phyloP scores from a whole-genome alignment of 108 stramenopile species.

The Cylindrotheca closterium region DNA sequence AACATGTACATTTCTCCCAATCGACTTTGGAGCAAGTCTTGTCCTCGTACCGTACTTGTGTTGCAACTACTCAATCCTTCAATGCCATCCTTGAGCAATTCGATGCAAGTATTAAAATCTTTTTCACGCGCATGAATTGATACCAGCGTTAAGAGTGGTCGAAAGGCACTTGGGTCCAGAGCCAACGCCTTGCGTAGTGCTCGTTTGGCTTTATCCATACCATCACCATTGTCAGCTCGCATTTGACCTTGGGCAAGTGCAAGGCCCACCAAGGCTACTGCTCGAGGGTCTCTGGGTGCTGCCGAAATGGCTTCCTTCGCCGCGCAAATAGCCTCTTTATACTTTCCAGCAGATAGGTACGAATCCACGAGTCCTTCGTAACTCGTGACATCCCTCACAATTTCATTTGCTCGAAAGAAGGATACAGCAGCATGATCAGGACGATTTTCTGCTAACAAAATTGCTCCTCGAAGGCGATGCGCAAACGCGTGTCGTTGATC shows the following conservation, averaged over 20 bases:
- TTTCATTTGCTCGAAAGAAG: constrained; percentile 79
- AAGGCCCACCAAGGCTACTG: constrained; percentile 77
- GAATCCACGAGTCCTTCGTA: constrained; percentile 84
- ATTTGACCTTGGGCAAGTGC: constrained; percentile 61
- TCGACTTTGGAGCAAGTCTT: constrained; percentile 61
- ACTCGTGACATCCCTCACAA: constrained; percentile 58
- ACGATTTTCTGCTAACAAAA: constrained; percentile 67
- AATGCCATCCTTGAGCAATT: constrained; percentile 60
- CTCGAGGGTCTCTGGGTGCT: constrained; percentile 73
- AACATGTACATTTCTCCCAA: constrained; percentile 73
- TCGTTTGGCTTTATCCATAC: constrained; percentile 72
- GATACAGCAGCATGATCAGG: constrained; percentile 76
- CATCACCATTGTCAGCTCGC: constrained; percentile 36
- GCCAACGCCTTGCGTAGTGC: constrained; percentile 73
- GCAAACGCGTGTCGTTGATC: constrained; percentile 79
- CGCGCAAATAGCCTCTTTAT: constrained; percentile 78
- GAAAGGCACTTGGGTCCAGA: constrained; percentile 60
- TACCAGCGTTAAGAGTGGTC: constrained; percentile 74
- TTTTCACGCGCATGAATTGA: constrained; percentile 60
- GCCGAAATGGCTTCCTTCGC: constrained; percentile 79
- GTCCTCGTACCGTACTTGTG: constrained; percentile 24
- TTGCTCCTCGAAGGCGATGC: constrained; percentile 66
- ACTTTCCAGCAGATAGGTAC: constrained; percentile 66
- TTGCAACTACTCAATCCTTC: constrained; percentile 44
- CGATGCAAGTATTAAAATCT: constrained; percentile 60